Evolutionary conservation across 2,329 filamentous ascomycete genomes (phyloP).

Genomic region (Colletotrichum echinochloae): DNA sequence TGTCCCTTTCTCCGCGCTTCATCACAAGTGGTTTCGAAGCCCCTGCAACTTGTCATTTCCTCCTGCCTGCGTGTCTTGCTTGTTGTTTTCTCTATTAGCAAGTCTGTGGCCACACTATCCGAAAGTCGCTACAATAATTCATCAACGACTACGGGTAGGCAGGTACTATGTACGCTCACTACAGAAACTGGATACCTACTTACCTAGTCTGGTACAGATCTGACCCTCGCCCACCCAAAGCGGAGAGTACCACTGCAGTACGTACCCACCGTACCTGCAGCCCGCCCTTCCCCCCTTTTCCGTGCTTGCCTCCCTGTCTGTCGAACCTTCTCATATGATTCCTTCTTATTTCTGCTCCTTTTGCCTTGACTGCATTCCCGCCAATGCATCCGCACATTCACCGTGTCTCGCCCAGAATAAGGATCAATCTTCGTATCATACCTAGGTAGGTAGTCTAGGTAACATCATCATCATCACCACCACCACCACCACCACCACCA

Average conservation of each 20-base stretch:
- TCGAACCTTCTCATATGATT: not conserved
- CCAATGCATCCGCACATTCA: not conserved
- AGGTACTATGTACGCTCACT: too few relatives aligned
- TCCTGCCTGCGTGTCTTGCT: too few relatives aligned
- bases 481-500: not conserved
- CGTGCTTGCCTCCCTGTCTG: slow-evolving; percentile 10
- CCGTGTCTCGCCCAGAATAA: not conserved
- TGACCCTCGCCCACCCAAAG: not conserved
- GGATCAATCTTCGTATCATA: not conserved
- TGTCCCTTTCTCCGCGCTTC: too few relatives aligned
- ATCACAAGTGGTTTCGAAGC: too few relatives aligned
- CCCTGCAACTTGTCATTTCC: too few relatives aligned
- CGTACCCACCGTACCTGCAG: slow-evolving; percentile 9
- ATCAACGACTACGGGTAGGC: too few relatives aligned
- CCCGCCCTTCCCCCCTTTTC: slow-evolving; percentile 11
- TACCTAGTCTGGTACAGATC: too few relatives aligned
- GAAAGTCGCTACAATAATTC: too few relatives aligned
- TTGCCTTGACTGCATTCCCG: not conserved
- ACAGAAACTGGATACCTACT: too few relatives aligned
- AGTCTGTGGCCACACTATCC: too few relatives aligned
- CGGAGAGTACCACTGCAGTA: not conserved
- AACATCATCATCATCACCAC: not conserved
- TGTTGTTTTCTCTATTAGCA: too few relatives aligned
- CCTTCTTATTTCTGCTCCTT: not conserved
- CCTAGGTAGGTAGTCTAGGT: too few relatives aligned